Evolutionary conservation across 2,329 filamentous ascomycete species (phyloP), one percentile per base, ranked within the genome.

Genomic region (Calonectria naviculata): DNA sequence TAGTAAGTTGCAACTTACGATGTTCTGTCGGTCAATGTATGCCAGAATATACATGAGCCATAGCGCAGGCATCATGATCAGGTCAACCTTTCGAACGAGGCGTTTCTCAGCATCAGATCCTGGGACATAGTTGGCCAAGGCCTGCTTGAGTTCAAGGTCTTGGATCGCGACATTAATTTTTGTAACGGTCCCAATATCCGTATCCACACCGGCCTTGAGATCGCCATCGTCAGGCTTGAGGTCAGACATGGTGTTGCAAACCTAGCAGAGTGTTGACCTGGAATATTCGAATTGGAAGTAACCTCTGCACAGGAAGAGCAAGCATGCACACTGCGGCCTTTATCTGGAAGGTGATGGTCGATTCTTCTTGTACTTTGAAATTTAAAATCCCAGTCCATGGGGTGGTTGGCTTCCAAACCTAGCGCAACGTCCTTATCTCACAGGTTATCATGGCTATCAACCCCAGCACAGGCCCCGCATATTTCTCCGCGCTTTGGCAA

Each of bases 1-100:
- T 7, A 1, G 4, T 12, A 12, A n/a, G 7, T 6, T 10, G 5
- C 7, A 19, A 67, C 75, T 68, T 52, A 78, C 79, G 46, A 80
- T 80, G 60, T 80, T 80, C 15, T 76, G 79, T 12, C 79, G 71
- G 60, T 80, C 79, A 28, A 80, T 73, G 68, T 80, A 80, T 9
- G 78, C 78, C 36, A 80, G 71, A 6, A 80, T 77, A 47, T 81
- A 80, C 42, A 91, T 86, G 77, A 85, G 21, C 83, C 92, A 84
- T 91, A 94, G 66, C 88, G 82, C 83, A 1, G 87, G 87, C 36
- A 82, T 72, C 42, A 82, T 67, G 44, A 78, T 79, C 31, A 87
- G 76, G 10, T 86, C 80, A 73, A 88, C 81, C 73, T 82, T 82
- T 28, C 78, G 76, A 19, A 78, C 75, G 1, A 78, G 68, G 21